Conservation (phyloP, 768 basidiomycete genomes). For the Boletus patriciae region DNA sequence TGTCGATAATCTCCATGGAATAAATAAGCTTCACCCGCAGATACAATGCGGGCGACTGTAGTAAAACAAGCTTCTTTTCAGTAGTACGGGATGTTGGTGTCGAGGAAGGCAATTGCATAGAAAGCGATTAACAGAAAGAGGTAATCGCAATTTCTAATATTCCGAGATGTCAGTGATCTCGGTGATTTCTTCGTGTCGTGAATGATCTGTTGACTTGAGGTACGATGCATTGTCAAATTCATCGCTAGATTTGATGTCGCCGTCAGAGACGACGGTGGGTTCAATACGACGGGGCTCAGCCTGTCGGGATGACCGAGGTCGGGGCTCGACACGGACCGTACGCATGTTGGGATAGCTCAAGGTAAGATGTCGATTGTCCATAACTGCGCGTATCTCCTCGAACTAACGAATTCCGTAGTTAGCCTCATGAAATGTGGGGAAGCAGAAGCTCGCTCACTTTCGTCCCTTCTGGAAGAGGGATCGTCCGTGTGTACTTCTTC, state of each 20-base stretch:
- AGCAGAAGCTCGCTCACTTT: slow-evolving; percentile 44
- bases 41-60: slow-evolving; percentile 11
- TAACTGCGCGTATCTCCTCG: slow-evolving; percentile 68
- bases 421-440: not conserved
- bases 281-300: slow-evolving; percentile 33
- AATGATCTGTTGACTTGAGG: slow-evolving; percentile 26
- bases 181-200: slow-evolving; percentile 25
- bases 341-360: slow-evolving; percentile 60
- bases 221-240: slow-evolving; percentile 28
- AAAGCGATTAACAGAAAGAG: not conserved
- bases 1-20: slow-evolving; percentile 10
- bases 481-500: slow-evolving; percentile 62
- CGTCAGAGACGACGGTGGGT: slow-evolving; percentile 34
- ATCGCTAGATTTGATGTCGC: slow-evolving; percentile 30
- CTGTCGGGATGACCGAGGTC: slow-evolving; percentile 23
- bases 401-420: slow-evolving; percentile 44
- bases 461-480: slow-evolving; percentile 74
- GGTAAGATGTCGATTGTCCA: slow-evolving; percentile 59
- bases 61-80: slow-evolving; percentile 17
- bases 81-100: slow-evolving; percentile 9
- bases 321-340: slow-evolving; percentile 36
- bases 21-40: slow-evolving; percentile 24
- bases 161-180: slow-evolving; percentile 32
- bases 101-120: slow-evolving; percentile 7
- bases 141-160: slow-evolving; percentile 24